phyloP scores from a whole-genome alignment of 768 basidiomycete genomes.

The Lentinula edodes region DNA sequence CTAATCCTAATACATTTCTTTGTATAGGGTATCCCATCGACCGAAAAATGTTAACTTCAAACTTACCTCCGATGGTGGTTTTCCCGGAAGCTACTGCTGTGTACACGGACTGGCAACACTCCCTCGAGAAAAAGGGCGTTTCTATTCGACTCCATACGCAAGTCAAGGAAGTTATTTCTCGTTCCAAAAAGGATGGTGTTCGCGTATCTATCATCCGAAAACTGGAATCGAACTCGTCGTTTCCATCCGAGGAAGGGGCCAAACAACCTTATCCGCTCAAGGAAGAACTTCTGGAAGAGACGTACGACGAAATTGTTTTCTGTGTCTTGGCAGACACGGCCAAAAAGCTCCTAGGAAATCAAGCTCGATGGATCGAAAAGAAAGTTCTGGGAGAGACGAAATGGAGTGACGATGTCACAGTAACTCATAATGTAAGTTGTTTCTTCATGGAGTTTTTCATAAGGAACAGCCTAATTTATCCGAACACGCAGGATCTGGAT shows the following conservation, averaged over 20 bases:
- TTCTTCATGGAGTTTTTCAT: not conserved
- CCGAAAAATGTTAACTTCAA: constrained; percentile 6
- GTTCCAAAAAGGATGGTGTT: constrained; percentile 5
- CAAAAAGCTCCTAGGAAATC: not conserved
- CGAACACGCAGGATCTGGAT: not conserved
- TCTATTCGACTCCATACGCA: constrained; percentile 4
- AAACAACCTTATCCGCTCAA: not conserved
- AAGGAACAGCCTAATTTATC: not conserved
- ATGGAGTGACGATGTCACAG: constrained; percentile 12
- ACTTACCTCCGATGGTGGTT: constrained; percentile 11
- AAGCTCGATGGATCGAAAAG: constrained; percentile 10
- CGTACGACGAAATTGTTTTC: constrained; percentile 9
- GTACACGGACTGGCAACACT: constrained; percentile 6
- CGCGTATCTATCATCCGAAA: not conserved
- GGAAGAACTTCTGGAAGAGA: not conserved
- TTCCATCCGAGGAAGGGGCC: not conserved
- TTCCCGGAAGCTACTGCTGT: constrained; percentile 8
- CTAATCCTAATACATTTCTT: not conserved
- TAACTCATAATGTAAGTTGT: constrained; percentile 8
- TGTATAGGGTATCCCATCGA: constrained; percentile 5
- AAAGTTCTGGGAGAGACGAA: constrained; percentile 7
- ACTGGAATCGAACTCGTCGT: not conserved
- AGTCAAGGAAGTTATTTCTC: not conserved
- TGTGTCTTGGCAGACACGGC: constrained; percentile 9
- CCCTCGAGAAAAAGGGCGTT: constrained; percentile 4